Base-by-base conservation (phyloP, 2,329 filamentous ascomycete species). In the Phyllachora maydis region DNA sequence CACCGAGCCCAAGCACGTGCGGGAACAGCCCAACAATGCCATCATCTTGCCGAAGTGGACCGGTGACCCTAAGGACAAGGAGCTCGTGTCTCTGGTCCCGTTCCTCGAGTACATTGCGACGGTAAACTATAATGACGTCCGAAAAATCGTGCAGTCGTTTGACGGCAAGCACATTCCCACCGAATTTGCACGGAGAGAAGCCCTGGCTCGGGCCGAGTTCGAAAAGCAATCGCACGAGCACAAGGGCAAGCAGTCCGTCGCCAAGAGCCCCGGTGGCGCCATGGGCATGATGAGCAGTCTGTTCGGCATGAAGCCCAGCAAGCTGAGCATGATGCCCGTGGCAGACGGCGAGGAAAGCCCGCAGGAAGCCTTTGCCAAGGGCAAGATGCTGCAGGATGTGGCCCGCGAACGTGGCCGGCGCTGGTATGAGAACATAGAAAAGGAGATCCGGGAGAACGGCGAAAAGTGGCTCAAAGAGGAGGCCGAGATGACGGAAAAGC, bases 61-160 rank as follows among this genome's bases (percentile, higher is more conserved):
- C 26, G 88, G 88, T 16, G 65, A 90, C 34, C 50, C 70, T 22
- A 66, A 71, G 37, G 85, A 98, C 47, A 81, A 71, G 42, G 78
- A 81, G 22, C 72, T 98, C 8, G 76, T 98, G 12, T 65, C 71
- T 4, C 56, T 93, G 23, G 91, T 98, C 28, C 88, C 88, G 8
- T 93, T 98, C 67, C 70, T 98, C 31, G 88, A 98, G 53, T 95
- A 93, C 49, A 68, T 98, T 33, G 79, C 82, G 34, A 88, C 82
- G 11, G 92, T 95, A 77, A 75, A 82, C 33, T 78, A 81, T 37
- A 60, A 70, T 24, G 88, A 98, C 39, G 77, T 90, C 9, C 77
- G 88, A 35, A 70, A 76, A 38, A 73, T 88, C 4, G 51, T 93
- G 43, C 79, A 77, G 51, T 83, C 77, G 0, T 92, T 91, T 39